Evolutionary conservation across 2,329 filamentous ascomycete genomes (phyloP).

Genomic region (Microcyclosporella mali): DNA sequence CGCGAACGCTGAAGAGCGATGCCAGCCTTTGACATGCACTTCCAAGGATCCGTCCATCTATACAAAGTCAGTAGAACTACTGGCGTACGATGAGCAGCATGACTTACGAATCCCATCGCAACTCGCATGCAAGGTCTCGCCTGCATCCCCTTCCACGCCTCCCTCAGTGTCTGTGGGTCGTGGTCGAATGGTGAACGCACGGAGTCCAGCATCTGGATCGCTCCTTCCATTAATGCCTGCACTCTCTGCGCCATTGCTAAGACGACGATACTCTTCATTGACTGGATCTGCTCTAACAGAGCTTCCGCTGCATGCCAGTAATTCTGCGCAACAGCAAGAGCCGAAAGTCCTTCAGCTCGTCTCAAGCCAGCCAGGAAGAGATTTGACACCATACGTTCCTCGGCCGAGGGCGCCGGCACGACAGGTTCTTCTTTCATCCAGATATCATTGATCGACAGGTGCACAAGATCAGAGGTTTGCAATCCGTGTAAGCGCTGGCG

Average conservation of each 20-base stretch:
- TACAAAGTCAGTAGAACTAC: constrained; percentile 1
- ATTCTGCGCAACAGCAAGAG: constrained; percentile 1
- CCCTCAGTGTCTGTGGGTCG: constrained; percentile 7
- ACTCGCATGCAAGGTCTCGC: constrained; percentile 9
- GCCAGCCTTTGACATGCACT: not conserved
- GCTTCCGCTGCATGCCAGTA: constrained; percentile 11
- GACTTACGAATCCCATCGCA: constrained; percentile 6
- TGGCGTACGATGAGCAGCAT: too few species aligned
- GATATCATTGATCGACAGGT: not conserved
- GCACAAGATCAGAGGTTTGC: constrained; percentile 1
- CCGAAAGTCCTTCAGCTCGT: constrained; percentile 6
- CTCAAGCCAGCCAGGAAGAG: constrained; percentile 6
- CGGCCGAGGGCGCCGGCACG: not conserved
- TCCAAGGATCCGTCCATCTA: constrained; percentile 5
- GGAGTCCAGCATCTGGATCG: constrained; percentile 7
- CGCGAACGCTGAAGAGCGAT: constrained; percentile 1
- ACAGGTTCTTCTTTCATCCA: constrained; percentile 5
- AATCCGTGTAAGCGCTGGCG: not conserved
- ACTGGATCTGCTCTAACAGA: constrained; percentile 6
- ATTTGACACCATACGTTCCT: not conserved
- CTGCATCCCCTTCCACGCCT: constrained; percentile 11
- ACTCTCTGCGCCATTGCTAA: constrained; percentile 6
- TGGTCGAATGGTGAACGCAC: constrained; percentile 8
- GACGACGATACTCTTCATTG: constrained; percentile 6
- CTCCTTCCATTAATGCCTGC: constrained; percentile 5